These are phyloP conservation scores for Mycena galericulata DNA, from an alignment of 768 basidiomycete species.

Conservation along the genomic window DNA sequence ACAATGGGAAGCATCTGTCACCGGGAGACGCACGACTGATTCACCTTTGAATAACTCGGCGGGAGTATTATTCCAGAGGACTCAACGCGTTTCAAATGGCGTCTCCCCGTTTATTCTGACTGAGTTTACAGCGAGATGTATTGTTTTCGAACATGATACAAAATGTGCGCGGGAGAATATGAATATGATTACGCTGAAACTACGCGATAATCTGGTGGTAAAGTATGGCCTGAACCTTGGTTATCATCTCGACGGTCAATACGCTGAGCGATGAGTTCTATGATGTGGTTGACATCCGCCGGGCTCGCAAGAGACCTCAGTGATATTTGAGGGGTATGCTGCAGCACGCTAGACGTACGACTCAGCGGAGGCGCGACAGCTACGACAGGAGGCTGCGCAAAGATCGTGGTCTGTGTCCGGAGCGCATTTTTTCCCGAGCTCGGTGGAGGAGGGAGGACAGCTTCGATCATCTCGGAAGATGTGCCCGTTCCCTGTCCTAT, in stretches of 20 bases:
- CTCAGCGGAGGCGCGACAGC: background rate
- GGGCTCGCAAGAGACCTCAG: background rate
- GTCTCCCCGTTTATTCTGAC: too few species aligned
- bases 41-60: too few species aligned
- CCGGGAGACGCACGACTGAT: too few species aligned
- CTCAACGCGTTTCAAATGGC: too few species aligned
- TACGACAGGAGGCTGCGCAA: background rate
- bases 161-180: too few species aligned
- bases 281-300: conserved; percentile 17
- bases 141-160: too few species aligned
- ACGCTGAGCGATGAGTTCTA: conserved; percentile 27
- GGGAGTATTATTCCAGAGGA: too few species aligned
- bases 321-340: background rate
- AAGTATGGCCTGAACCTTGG: background rate
- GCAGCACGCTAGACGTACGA: background rate
- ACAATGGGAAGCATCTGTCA: too few species aligned
- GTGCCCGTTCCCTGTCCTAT: background rate
- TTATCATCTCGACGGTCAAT: conserved; percentile 20
- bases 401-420: background rate
- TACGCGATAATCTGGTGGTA: conserved; percentile 19
- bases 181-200: background rate
- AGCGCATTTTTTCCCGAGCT: background rate
- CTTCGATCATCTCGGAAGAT: background rate
- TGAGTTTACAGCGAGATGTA: too few species aligned
- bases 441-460: background rate